phyloP scores from a whole-genome alignment of 495 filamentous ascomycete species.

The Lepidopterella palustris region DNA sequence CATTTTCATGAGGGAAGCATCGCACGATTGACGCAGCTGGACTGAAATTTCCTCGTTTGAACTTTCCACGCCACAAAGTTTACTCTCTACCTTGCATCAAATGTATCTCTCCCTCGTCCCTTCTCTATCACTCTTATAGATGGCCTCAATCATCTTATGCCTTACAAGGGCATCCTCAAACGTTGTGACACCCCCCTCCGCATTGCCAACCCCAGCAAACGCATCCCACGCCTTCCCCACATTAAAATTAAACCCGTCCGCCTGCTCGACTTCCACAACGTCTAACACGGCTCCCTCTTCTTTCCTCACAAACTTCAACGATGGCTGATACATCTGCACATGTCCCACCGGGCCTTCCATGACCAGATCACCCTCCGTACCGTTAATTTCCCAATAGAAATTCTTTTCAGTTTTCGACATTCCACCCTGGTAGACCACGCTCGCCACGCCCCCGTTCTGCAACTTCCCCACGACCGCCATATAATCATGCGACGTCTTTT shows the following conservation, averaged over 20 bases:
- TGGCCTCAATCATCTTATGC: constrained; percentile 36
- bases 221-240: constrained; percentile 48
- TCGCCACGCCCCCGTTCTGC: constrained; percentile 13
- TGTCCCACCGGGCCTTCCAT: constrained; percentile 14
- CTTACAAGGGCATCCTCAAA: constrained; percentile 43
- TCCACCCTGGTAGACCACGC: constrained; percentile 6
- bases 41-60: too few species aligned
- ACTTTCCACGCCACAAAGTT: too few species aligned
- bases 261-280: constrained; percentile 39
- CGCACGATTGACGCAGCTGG: too few species aligned
- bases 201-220: constrained; percentile 35
- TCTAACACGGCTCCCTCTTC: constrained; percentile 36
- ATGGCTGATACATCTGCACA: constrained; percentile 34
- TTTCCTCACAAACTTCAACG: constrained; percentile 30
- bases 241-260: constrained; percentile 32
- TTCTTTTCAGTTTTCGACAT: constrained; percentile 4
- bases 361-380: constrained; percentile 12
- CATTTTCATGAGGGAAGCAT: constrained; percentile 30
- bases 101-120: constrained; percentile 14
- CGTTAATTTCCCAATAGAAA: constrained; percentile 26
- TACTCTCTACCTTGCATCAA: too few species aligned
- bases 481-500: constrained; percentile 19
- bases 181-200: constrained; percentile 32
- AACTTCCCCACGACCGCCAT: constrained; percentile 13
- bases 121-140: constrained; percentile 20